Conservation (phyloP, 2,329 filamentous ascomycete species). For the Gaeumannomyces sp. region DNA sequence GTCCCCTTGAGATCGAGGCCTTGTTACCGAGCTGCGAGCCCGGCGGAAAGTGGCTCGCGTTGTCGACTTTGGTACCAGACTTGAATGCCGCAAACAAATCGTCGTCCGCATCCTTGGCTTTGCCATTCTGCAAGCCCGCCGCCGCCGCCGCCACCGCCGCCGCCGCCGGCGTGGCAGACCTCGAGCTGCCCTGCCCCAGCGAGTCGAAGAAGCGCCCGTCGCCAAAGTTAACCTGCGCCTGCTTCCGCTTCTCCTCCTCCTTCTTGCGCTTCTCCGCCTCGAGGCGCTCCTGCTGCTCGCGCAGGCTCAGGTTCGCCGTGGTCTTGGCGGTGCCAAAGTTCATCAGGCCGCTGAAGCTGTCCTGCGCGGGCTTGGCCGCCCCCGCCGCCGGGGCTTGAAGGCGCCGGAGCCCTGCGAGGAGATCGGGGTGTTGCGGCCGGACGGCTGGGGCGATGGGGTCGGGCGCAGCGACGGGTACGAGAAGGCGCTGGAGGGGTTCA, state of each 20-base stretch:
- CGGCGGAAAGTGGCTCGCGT: slow-evolving; percentile 58
- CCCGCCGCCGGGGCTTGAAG: slow-evolving; percentile 34
- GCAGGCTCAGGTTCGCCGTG: slow-evolving; percentile 66
- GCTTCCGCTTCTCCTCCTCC: slow-evolving; percentile 65
- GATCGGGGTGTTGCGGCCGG: slow-evolving; percentile 51
- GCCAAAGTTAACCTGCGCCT: slow-evolving; percentile 72
- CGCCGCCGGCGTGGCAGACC: background rate
- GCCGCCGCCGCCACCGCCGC: slow-evolving; percentile 16
- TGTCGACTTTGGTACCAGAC: slow-evolving; percentile 60
- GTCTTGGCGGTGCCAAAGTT: slow-evolving; percentile 53
- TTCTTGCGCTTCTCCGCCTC: slow-evolving; percentile 62
- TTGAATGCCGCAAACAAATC: slow-evolving; percentile 64
- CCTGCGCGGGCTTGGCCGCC: slow-evolving; percentile 47
- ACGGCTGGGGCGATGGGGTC: slow-evolving; percentile 49
- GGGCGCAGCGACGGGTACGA: slow-evolving; percentile 47
- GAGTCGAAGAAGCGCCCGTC: slow-evolving; percentile 70
- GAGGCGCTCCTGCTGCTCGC: slow-evolving; percentile 68
- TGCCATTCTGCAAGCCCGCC: slow-evolving; percentile 21
- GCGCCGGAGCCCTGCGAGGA: slow-evolving; percentile 42
- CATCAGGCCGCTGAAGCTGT: slow-evolving; percentile 75
- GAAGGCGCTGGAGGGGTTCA: slow-evolving; percentile 34
- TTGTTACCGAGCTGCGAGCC: slow-evolving; percentile 28
- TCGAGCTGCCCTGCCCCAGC: slow-evolving; percentile 42
- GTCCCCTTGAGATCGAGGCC: slow-evolving; percentile 26
- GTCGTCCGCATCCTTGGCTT: slow-evolving; percentile 42